Percentiles rank a stretch among this genome's conserved stretches.
These are phyloP conservation scores for Hylodesmum podocarpum DNA, from an alignment of 306 rosid species.

Conservation along the genomic window DNA sequence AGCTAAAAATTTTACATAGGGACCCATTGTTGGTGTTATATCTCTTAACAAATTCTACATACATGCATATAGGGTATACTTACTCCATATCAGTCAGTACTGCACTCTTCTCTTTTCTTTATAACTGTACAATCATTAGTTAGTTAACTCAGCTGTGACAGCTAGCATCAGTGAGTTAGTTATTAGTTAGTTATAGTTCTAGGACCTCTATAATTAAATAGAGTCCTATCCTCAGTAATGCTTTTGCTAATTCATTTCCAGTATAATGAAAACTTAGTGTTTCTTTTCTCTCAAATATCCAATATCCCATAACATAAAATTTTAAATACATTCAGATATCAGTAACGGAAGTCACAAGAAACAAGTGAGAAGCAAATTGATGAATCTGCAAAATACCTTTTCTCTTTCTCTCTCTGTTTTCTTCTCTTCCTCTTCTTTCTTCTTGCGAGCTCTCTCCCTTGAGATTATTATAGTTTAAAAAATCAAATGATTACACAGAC, in stretches of 20 bases:
- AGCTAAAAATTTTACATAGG: neutral
- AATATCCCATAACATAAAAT: constrained; percentile 11
- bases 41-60: neutral
- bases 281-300: too few relatives aligned
- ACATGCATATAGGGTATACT: too few relatives aligned
- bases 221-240: too few relatives aligned
- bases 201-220: too few relatives aligned
- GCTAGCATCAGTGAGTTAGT: too few relatives aligned
- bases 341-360: neutral
- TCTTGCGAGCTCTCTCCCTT: constrained; percentile 98
- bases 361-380: constrained; percentile 18
- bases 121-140: too few relatives aligned
- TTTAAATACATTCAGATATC: neutral
- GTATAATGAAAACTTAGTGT: too few relatives aligned
- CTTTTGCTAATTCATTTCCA: too few relatives aligned
- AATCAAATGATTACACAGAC: constrained; percentile 11
- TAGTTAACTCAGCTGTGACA: too few relatives aligned
- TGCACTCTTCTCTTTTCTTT: too few relatives aligned
- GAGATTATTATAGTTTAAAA: constrained; percentile 18
- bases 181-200: too few relatives aligned
- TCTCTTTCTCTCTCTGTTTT: constrained; percentile 81
- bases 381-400: constrained; percentile 55
- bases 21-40: neutral
- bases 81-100: too few relatives aligned
- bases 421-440: constrained; percentile 98